Base-by-base conservation (phyloP, 495 filamentous ascomycete genomes). In the Terfezia claveryi region DNA sequence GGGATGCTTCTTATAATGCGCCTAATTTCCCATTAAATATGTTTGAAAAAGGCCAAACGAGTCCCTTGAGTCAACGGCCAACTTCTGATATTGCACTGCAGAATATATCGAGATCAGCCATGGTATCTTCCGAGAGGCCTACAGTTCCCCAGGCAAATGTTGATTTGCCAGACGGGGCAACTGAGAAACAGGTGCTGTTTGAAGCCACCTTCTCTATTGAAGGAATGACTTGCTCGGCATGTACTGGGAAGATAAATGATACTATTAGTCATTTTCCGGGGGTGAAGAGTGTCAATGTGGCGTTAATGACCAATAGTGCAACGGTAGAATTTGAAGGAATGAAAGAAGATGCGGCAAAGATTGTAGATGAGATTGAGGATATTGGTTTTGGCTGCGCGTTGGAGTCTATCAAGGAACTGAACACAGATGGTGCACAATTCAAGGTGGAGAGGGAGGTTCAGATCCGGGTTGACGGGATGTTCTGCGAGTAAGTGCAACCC, bases 171-270 rank as follows among this genome's bases (percentile, higher is more conserved):
- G 14, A 0, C 7, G n/a, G 5, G 50, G 12, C 11, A 23, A 14
- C 50, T 23, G 17, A n/a, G 14, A 32, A 0, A 6, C 50, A n/a
- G 12, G 61, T 56, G 14, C 44, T 46, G 2, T 46, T 14, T 46
- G 41, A 44, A 56, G 83, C 76, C 3, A 77, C 79, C 2, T 72
- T 86, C 57, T 76, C 81, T 7, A 80, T 94, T 54, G 78, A 74
- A 23, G 85, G 85, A 12, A 91, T 94, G 84, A 91, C 82, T 7
- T 94, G 87, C 63, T 77, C 78, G 20, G 73, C 82, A 4, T 94
- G 87, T 64, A 73, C 77, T 11, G 77, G 75, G 44, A 70, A 69
- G 49, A 76, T 93, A 59, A 82, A 76, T 12, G 67, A 75, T 27
- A 78, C 76, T 7, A 59, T 94, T 37, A 70, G 81, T 54, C 74